Evolutionary conservation across 2,329 filamentous ascomycete genomes (phyloP), one percentile per base, ranked within the genome.

Genomic region (Cercospora citrullina): DNA sequence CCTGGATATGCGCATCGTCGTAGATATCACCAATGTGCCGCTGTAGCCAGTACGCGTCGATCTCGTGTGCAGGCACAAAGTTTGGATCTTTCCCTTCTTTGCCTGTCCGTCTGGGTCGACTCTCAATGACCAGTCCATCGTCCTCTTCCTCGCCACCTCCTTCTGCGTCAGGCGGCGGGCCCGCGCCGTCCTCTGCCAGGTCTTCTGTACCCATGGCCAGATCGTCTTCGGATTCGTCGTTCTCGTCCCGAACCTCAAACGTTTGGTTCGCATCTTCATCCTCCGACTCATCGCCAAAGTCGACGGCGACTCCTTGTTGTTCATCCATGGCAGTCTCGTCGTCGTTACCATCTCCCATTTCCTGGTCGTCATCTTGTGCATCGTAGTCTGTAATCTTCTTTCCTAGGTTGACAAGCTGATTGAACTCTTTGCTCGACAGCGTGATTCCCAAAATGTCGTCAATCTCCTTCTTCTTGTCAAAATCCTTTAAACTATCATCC

Each of bases 341-440:
- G 18, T 84, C 87, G 23, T 84, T 86, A 30, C 88, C 86, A 67
- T 87, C 90, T 31, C 87, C 90, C 84, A 93, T 91, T 67, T 93
- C 90, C 72, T 97, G 94, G 71, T 98, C 94, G 33, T 97, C 95
- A 72, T 98, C 94, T 78, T 98, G 93, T 45, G 92, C 92, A 80
- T 98, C 92, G 80, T 98, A 99, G 79, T 99, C 95, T 60, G 95
- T 99, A 71, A 99, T 97, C 82, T 99, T 99, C 84, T 99, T 99
- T 72, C 94, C 93, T 53, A 99, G 83, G 77, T 97, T 99, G 65
- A 98, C 90, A 72, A 99, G 83, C 81, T 98, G 94, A 77, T 98
- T 98, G 83, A 98, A 99, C 79, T 97, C 90, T 78, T 97, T 96
- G 1, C 92, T 87, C 60, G 86, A 90, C 83, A 97, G 87, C 0